phyloP scores from a whole-genome alignment of 2,329 filamentous ascomycete genomes.

The Lasiodiplodia gonubiensis region DNA sequence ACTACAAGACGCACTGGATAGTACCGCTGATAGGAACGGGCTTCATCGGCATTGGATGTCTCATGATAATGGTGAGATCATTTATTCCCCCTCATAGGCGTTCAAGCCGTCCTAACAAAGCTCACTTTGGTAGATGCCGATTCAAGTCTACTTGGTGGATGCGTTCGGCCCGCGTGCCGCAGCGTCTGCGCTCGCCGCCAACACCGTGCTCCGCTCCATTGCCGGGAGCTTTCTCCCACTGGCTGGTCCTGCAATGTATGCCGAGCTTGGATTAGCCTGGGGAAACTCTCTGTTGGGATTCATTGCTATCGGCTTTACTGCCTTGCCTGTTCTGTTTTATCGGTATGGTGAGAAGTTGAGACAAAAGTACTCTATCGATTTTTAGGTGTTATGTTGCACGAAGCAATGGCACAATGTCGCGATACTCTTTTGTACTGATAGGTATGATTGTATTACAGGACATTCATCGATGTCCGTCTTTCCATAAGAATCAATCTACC shows the following conservation, averaged over 20 bases:
- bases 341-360: slow-evolving; percentile 65
- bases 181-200: slow-evolving; percentile 45
- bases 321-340: slow-evolving; percentile 74
- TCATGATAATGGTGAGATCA: not conserved
- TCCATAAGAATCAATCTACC: too few relatives aligned
- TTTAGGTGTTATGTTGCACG: not conserved
- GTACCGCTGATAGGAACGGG: too few relatives aligned
- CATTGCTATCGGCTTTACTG: slow-evolving; percentile 68
- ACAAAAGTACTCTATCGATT: not conserved
- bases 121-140: slow-evolving; percentile 31
- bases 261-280: slow-evolving; percentile 33
- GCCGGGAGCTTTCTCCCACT: slow-evolving; percentile 33
- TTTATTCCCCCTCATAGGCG: not conserved
- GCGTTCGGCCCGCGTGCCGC: slow-evolving; percentile 39
- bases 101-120: too few relatives aligned
- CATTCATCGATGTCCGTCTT: too few relatives aligned
- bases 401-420: too few relatives aligned
- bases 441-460: too few relatives aligned
- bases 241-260: slow-evolving; percentile 33
- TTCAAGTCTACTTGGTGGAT: slow-evolving; percentile 44
- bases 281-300: slow-evolving; percentile 64
- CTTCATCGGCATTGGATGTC: too few relatives aligned
- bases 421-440: too few relatives aligned
- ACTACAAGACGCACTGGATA: not conserved
- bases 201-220: slow-evolving; percentile 33